Percentiles rank a stretch among this genome's conserved stretches.
Evolutionary conservation across 495 filamentous ascomycete genomes (phyloP).

Genomic region (Echria macrotheca): DNA sequence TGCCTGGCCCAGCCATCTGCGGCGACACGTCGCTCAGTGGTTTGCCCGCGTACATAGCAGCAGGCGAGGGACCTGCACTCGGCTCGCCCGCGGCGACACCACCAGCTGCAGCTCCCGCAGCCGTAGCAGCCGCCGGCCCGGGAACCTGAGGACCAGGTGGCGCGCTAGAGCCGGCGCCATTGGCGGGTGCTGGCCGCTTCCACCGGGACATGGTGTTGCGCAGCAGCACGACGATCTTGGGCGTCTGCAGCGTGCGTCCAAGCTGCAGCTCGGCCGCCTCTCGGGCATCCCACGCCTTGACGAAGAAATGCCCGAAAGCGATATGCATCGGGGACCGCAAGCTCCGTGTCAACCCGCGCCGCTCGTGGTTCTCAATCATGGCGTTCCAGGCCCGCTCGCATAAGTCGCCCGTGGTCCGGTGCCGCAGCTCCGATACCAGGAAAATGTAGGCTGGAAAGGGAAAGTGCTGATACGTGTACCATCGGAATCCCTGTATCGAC

Average conservation of each 20-base stretch:
- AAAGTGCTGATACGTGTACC: constrained; percentile 49
- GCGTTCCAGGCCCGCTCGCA: constrained; percentile 50
- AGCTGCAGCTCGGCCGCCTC: constrained; percentile 38
- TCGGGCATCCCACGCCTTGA: constrained; percentile 51
- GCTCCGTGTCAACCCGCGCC: constrained; percentile 35
- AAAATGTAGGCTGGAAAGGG: constrained; percentile 51
- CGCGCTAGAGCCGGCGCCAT: background rate
- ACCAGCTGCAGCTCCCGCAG: background rate
- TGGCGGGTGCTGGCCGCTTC: constrained; percentile 13
- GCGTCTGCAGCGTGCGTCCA: constrained; percentile 34
- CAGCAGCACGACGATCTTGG: constrained; percentile 38
- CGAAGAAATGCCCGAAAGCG: constrained; percentile 42
- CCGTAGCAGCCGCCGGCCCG: background rate
- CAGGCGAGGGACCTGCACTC: background rate
- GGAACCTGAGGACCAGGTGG: background rate
- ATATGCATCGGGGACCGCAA: constrained; percentile 47
- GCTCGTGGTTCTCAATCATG: constrained; percentile 46
- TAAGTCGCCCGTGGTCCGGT: constrained; percentile 42
- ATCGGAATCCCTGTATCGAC: constrained; percentile 42
- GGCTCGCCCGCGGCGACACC: background rate
- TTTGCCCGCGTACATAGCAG: constrained; percentile 19
- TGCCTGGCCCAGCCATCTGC: constrained; percentile 14
- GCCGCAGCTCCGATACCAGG: constrained; percentile 43
- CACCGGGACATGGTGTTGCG: constrained; percentile 25
- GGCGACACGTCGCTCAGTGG: constrained; percentile 12